Percentiles rank a stretch among this genome's conserved stretches.
Conservation (phyloP, 2,329 filamentous ascomycete species). For the Hypoxylon sp. region DNA sequence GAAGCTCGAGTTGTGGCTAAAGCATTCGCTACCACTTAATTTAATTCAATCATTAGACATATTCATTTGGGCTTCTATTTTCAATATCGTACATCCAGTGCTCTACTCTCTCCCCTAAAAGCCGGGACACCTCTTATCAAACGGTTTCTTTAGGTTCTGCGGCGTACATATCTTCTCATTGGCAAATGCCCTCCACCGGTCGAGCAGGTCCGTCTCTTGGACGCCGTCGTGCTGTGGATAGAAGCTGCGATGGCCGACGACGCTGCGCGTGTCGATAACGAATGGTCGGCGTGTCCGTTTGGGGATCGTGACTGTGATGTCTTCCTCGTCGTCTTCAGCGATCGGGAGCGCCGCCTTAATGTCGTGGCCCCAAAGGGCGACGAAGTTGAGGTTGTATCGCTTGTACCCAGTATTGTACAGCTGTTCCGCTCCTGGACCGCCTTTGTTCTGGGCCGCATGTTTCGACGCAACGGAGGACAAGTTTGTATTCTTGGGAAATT, state of each 20-base stretch:
- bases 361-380: slow-evolving; percentile 67
- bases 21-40: slow-evolving; percentile 14
- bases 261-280: slow-evolving; percentile 68
- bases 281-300: slow-evolving; percentile 58
- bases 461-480: slow-evolving; percentile 33
- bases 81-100: slow-evolving; percentile 7
- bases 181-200: slow-evolving; percentile 68
- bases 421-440: slow-evolving; percentile 51
- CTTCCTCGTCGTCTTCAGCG: slow-evolving; percentile 63
- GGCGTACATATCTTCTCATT: slow-evolving; percentile 64
- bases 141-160: slow-evolving; percentile 48
- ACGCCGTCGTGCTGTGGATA: slow-evolving; percentile 60
- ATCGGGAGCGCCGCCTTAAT: slow-evolving; percentile 63
- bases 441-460: slow-evolving; percentile 30
- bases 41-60: slow-evolving; percentile 18
- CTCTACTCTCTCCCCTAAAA: slow-evolving; percentile 34
- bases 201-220: slow-evolving; percentile 66
- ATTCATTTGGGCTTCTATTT: slow-evolving; percentile 10
- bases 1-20: background rate
- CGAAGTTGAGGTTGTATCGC: slow-evolving; percentile 68
- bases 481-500: slow-evolving; percentile 42
- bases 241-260: slow-evolving; percentile 68
- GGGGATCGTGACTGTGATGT: slow-evolving; percentile 60
- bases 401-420: slow-evolving; percentile 64
- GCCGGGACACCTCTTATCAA: slow-evolving; percentile 49